Percentiles rank a stretch among this genome's conserved stretches.
phyloP scores from a whole-genome alignment of 306 rosid genomes.

The Vigna nakashimae region DNA sequence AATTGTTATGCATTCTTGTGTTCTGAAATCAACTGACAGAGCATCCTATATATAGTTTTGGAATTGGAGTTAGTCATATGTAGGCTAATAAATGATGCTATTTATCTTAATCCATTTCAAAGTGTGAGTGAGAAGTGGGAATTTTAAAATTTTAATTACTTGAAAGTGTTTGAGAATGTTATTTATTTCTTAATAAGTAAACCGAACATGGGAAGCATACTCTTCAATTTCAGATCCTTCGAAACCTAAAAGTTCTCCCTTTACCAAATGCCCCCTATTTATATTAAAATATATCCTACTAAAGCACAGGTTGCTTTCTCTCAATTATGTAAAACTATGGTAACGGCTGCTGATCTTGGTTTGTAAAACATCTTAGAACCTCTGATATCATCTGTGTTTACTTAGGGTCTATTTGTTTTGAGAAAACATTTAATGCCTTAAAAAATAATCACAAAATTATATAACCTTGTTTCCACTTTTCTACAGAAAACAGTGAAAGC shows the following conservation, averaged over 20 bases:
- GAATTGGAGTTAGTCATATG: conserved; percentile 5
- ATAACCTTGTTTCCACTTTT: neutral
- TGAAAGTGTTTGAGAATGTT: neutral
- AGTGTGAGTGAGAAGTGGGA: conserved; percentile 23
- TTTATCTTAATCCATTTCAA: conserved; percentile 18
- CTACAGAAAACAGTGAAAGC: neutral
- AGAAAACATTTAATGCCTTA: neutral
- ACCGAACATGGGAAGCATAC: no score
- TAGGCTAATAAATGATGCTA: conserved; percentile 7
- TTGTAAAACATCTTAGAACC: conserved; percentile 16
- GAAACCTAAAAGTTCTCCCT: no score
- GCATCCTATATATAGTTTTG: conserved; percentile 11
- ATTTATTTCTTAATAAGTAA: no score
- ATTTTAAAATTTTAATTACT: neutral
- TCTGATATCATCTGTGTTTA: no score
- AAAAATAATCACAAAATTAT: neutral
- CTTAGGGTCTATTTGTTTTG: neutral
- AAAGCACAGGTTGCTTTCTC: neutral
- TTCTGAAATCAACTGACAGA: conserved; percentile 27
- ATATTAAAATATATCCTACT: neutral
- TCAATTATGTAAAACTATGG: conserved; percentile 24
- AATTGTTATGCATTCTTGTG: conserved; percentile 20
- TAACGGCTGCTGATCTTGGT: neutral
- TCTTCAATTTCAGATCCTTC: no score
- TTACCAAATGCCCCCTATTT: no score